Conservation (phyloP, 345 rosid species). For the Boechera stricta region DNA sequence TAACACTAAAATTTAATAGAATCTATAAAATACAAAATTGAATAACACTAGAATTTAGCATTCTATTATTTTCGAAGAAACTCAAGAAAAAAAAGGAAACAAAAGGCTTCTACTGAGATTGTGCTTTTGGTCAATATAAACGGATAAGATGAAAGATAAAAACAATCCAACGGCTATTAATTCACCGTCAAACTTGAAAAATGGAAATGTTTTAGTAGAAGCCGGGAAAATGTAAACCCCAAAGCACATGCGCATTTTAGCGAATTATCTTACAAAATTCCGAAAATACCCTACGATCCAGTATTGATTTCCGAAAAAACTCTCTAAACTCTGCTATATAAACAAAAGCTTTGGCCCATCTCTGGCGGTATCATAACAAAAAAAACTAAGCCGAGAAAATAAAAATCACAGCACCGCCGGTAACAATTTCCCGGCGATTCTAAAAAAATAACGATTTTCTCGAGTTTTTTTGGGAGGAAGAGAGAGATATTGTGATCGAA, state of each 20-base stretch:
- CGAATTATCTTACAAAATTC: not conserved
- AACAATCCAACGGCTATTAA: constrained; percentile 28
- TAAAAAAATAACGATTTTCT: constrained; percentile 3
- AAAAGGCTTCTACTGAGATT: not conserved
- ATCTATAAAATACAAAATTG: no score
- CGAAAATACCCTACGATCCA: constrained; percentile 38
- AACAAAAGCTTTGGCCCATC: constrained; percentile 48
- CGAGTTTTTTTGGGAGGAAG: not conserved
- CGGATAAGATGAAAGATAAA: constrained; percentile 30
- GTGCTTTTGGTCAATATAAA: constrained; percentile 13
- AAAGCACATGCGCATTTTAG: constrained; percentile 47
- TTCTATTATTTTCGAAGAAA: no score
- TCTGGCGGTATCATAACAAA: constrained; percentile 46
- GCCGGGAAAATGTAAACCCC: constrained; percentile 43
- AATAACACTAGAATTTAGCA: no score
- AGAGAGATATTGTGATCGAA: not conserved
- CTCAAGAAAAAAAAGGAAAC: not conserved
- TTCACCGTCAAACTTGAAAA: constrained; percentile 27
- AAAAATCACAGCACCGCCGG: constrained; percentile 28
- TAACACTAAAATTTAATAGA: no score
- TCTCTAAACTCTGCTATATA: constrained; percentile 24
- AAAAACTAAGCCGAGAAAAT: constrained; percentile 15
- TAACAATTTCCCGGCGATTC: constrained; percentile 13
- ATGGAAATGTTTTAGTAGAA: constrained; percentile 20
- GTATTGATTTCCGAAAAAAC: constrained; percentile 41